phyloP scores from a whole-genome alignment of 208 protist genomes.

The Leishmania braziliensis region DNA sequence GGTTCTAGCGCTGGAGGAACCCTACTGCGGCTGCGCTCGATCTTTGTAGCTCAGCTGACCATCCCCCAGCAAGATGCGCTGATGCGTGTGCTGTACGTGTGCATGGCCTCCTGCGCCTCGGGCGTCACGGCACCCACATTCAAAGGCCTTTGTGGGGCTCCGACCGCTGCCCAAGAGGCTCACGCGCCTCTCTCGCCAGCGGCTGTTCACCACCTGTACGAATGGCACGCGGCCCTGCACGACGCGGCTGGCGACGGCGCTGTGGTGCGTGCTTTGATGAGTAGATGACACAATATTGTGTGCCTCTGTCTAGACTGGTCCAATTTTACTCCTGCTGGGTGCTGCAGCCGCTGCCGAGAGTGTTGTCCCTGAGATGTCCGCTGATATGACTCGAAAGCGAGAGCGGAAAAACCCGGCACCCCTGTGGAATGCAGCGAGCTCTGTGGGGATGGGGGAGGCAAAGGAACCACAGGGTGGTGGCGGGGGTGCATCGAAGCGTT shows the following conservation, averaged over 20 bases:
- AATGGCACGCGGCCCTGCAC: constrained; percentile 18
- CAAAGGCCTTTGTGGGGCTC: neutral
- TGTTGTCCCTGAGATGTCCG: neutral
- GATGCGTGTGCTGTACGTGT: constrained; percentile 25
- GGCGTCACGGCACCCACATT: neutral
- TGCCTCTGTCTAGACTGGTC: neutral
- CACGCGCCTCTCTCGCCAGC: constrained; percentile 5
- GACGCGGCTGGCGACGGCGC: constrained; percentile 19
- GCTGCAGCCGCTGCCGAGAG: neutral
- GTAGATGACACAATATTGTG: neutral
- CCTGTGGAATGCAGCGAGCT: too few species aligned
- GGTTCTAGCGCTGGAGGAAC: neutral
- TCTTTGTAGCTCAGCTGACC: neutral
- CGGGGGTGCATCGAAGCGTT: neutral
- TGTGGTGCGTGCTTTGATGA: constrained; percentile 16
- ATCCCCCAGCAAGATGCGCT: constrained; percentile 17
- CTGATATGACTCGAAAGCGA: neutral
- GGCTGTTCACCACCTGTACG: constrained; percentile 3
- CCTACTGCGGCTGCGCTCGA: neutral
- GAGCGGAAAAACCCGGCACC: neutral
- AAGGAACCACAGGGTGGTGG: neutral
- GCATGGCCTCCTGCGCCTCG: constrained; percentile 11
- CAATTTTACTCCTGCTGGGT: neutral
- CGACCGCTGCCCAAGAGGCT: neutral
- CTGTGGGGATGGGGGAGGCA: neutral